phyloP scores from a whole-genome alignment of 2,329 filamentous ascomycete genomes.

The Neonectria neomacrospora region DNA sequence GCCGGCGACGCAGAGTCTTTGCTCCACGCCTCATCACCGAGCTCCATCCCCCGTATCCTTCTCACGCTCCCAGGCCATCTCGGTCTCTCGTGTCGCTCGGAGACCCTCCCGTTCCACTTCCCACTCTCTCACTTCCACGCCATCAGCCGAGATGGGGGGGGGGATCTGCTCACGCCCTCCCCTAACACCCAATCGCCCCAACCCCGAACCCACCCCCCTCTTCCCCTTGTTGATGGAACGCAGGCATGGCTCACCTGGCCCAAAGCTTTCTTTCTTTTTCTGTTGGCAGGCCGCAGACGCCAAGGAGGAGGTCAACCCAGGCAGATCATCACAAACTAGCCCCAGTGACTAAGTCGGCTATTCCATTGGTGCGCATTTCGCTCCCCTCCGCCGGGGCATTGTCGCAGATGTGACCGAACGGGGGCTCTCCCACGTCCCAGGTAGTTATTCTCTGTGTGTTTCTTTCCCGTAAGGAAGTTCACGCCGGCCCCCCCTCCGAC shows the following conservation, averaged over 20 bases:
- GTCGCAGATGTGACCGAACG: constrained; percentile 30
- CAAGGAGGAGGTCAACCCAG: constrained; percentile 5
- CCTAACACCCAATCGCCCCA: constrained; percentile 9
- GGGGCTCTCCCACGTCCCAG: constrained; percentile 2
- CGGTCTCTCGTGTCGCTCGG: constrained; percentile 8
- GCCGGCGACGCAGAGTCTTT: constrained; percentile 28
- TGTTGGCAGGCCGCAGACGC: constrained; percentile 22
- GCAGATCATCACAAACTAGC: constrained; percentile 36
- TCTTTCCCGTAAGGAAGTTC: constrained; percentile 26
- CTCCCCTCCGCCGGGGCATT: constrained; percentile 25
- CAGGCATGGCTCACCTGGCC: constrained; percentile 27
- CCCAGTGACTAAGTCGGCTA: constrained; percentile 35
- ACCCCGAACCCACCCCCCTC: constrained; percentile 17
- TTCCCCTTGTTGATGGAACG: constrained; percentile 18
- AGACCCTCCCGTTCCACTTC: constrained; percentile 8
- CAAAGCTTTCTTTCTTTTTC: constrained; percentile 23
- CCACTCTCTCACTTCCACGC: constrained; percentile 1
- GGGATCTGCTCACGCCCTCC: constrained; percentile 12
- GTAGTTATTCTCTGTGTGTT: constrained; percentile 11
- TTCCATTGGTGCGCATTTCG: constrained; percentile 46
- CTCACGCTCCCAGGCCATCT: constrained; percentile 2
- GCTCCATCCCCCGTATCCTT: neutral
- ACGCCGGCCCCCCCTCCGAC: constrained; percentile 28
- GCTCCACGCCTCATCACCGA: neutral
- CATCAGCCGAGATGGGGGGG: constrained; percentile 6